Base-by-base conservation (phyloP, 2,329 filamentous ascomycete species). In the Fusarium nurragi region DNA sequence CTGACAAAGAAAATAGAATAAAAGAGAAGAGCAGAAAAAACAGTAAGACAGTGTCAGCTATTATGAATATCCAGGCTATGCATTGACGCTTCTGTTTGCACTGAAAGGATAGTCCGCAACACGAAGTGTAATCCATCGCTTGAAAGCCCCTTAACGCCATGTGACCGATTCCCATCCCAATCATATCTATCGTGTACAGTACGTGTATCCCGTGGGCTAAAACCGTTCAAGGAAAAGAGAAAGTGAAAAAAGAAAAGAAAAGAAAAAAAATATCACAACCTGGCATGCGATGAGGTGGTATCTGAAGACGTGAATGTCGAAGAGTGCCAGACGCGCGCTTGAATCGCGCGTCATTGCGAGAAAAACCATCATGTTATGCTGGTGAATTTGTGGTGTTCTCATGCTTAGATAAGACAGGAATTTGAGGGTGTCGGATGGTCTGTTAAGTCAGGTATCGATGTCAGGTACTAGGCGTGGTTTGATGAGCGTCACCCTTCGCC, bases 181-280 rank as follows among this genome's bases (percentile, higher is more conserved):
- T 58, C 54, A 56, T 59, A 57, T 71, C 53, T 59, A 66, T 59
- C 66, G 54, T 61, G 45, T 68, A 64, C 60, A 65, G 22, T 39
- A 45, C 25, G 34, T 65, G 45, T 67, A 45, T 64, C 44, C 43
- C 22, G 19, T 45, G 18, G 53, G 63, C 53, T 52, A 39, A 60
- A 43, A 51, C 53, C 50, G 8, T 54, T 37, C 46, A 54, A 64
- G 21, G 9, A 43, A 32, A 51, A 58, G 26, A 30, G 10, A 19
- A 36, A 48, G 36, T 8, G 4, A 14, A 22, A 34, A 36, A 16
- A 34, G 11, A 9, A 43, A 54, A 26, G 2, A 21, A 10, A 12
- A 25, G 28, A 25, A 19, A 3, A 36, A 46, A 32, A 56, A 25
- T 14, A 47, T 46, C 28, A 22, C 41, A 37, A 14, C 9, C 14